phyloP scores from a whole-genome alignment of 352 stramenopile species.

The Globisporangium canariense region DNA sequence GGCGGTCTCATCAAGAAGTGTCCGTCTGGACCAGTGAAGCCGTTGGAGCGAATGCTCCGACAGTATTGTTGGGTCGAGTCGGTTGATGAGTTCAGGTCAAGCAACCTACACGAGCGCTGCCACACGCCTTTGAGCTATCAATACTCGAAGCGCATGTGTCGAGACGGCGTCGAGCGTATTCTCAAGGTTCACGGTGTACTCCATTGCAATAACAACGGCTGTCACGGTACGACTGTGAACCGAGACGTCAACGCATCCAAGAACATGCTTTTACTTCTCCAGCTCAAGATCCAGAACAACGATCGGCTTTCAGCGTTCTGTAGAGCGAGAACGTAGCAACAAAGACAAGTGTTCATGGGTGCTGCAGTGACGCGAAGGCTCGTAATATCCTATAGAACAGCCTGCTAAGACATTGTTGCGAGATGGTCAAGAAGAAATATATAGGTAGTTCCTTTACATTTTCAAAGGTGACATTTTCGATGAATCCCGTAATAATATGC shows the following conservation, averaged over 20 bases:
- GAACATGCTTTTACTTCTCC: slow-evolving; percentile 10
- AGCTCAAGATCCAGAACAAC: slow-evolving; percentile 1
- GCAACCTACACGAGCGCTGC: slow-evolving; percentile 10
- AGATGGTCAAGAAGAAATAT: slow-evolving; percentile 1
- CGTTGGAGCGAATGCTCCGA: slow-evolving; percentile 6
- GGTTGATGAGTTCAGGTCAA: slow-evolving; percentile 1
- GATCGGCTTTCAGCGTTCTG: not conserved
- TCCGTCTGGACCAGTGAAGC: slow-evolving; percentile 4
- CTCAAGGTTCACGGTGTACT: slow-evolving; percentile 18
- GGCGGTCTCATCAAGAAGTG: slow-evolving; percentile 19
- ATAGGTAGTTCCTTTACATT: not conserved
- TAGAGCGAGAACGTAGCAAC: slow-evolving; percentile 1
- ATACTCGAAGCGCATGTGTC: slow-evolving; percentile 9
- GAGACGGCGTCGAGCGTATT: not conserved
- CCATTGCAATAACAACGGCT: slow-evolving; percentile 12
- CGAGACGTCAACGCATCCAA: slow-evolving; percentile 6
- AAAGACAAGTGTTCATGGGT: slow-evolving; percentile 14
- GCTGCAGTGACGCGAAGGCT: not conserved
- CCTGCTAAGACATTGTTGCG: slow-evolving; percentile 6
- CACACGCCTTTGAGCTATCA: not conserved
- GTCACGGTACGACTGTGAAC: slow-evolving; percentile 12
- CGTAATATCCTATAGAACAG: slow-evolving; percentile 11
- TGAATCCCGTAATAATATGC: not conserved
- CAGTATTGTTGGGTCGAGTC: not conserved
- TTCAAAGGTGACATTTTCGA: not conserved